These are phyloP conservation scores for Chytriomyces confervae DNA, from an alignment of 192 early-diverging fungal species.

Conservation along the genomic window DNA sequence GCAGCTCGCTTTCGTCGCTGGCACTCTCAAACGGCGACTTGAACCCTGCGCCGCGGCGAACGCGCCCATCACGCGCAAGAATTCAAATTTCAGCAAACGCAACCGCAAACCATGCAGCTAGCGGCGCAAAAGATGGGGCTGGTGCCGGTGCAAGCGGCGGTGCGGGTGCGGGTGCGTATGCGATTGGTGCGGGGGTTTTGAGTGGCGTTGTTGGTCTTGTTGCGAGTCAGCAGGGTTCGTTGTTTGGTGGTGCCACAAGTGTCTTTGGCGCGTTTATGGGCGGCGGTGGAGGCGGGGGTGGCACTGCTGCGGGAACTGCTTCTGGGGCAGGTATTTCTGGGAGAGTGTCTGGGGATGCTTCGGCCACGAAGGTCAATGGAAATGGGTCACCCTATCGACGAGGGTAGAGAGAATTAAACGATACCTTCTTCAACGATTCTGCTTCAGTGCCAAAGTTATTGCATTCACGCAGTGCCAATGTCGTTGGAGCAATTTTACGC, in stretches of 20 bases:
- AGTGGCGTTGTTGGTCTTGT: conserved; percentile 28
- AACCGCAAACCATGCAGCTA: conserved; percentile 5
- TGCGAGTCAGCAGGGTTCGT: background rate
- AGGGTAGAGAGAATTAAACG: too few species aligned
- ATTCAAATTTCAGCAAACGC: conserved; percentile 20
- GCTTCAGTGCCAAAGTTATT: too few species aligned
- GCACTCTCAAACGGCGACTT: conserved; percentile 14
- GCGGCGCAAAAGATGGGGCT: background rate
- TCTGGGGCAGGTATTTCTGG: too few species aligned
- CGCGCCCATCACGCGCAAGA: background rate
- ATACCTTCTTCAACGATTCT: too few species aligned
- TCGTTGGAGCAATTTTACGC: too few species aligned
- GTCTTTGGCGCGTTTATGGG: conserved; percentile 24
- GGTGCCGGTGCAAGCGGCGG: background rate
- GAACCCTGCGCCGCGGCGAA: background rate
- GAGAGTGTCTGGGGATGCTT: too few species aligned
- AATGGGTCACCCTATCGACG: too few species aligned
- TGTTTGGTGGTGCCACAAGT: conserved; percentile 12
- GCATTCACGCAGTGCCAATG: too few species aligned
- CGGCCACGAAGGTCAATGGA: too few species aligned
- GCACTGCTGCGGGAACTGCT: background rate
- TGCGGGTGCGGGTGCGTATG: background rate
- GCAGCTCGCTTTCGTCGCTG: background rate
- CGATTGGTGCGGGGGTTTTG: background rate
- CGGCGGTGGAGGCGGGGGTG: background rate